Conservation (phyloP, 768 basidiomycete species). For the Fistulinella prunicolor region DNA sequence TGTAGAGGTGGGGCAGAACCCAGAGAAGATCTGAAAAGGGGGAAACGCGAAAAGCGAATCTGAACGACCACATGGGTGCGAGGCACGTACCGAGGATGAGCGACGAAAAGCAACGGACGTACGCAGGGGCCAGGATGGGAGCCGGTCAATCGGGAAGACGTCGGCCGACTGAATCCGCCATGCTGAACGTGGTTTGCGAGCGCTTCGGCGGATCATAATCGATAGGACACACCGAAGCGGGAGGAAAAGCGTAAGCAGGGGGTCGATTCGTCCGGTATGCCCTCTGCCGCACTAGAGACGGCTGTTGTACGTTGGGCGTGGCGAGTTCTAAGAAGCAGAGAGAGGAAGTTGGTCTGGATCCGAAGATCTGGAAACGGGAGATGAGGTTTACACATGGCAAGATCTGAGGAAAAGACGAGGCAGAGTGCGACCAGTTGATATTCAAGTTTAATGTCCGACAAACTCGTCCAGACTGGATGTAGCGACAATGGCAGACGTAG, state of each 20-base stretch:
- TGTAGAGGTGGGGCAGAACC: conserved; percentile 23
- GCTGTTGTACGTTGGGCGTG: conserved; percentile 3
- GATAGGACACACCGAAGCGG: conserved; percentile 1
- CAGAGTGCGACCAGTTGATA: conserved; percentile 2
- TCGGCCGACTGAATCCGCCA: conserved; percentile 15
- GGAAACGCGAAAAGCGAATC: conserved; percentile 23
- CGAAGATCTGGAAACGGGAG: conserved; percentile 13
- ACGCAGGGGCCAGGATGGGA: background rate
- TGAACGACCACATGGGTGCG: conserved; percentile 26
- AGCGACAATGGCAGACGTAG: too few species aligned
- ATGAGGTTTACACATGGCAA: conserved; percentile 11
- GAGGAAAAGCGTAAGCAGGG: conserved; percentile 1
- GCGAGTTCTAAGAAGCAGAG: conserved; percentile 12
- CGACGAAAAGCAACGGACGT: conserved; percentile 6
- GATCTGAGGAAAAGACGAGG: conserved; percentile 5
- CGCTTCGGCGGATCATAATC: conserved; percentile 23
- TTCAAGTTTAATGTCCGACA: conserved; percentile 28
- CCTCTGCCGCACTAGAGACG: conserved; percentile 21
- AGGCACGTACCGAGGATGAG: conserved; percentile 19
- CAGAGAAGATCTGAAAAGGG: conserved; percentile 25
- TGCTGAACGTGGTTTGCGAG: conserved; percentile 15
- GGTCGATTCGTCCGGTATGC: conserved; percentile 10
- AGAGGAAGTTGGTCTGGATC: conserved; percentile 8
- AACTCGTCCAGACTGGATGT: too few species aligned
- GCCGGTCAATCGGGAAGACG: conserved; percentile 11